Percentiles rank a stretch among this genome's conserved stretches.
Conservation (phyloP, 202 grass and related monocot species). For the Saccharum hybrid region DNA sequence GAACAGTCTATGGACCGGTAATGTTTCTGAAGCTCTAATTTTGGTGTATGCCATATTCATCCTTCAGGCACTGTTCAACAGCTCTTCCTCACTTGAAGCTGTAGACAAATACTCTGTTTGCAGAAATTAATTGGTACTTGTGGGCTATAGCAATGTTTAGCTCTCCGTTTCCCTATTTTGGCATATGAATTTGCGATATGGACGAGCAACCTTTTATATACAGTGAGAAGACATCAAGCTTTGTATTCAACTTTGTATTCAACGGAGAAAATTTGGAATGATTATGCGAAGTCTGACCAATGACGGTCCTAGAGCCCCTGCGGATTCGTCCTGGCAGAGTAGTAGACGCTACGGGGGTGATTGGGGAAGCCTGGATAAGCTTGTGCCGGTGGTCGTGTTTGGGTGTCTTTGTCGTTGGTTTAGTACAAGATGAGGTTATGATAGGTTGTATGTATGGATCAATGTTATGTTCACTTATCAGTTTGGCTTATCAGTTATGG, state of each 20-base stretch:
- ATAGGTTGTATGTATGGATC: too few species aligned
- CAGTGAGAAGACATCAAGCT: background rate
- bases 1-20: constrained; percentile 17
- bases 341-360: too few species aligned
- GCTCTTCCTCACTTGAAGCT: background rate
- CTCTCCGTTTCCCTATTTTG: background rate
- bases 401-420: too few species aligned
- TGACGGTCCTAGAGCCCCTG: background rate
- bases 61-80: too few species aligned
- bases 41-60: constrained; percentile 14
- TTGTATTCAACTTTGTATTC: too few species aligned
- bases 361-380: too few species aligned
- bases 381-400: too few species aligned
- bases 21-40: constrained; percentile 14
- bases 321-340: background rate
- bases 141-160: background rate
- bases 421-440: too few species aligned
- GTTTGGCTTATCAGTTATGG: too few species aligned
- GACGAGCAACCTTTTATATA: background rate
- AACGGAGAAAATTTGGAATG: too few species aligned
- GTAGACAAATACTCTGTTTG: background rate
- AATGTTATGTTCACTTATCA: too few species aligned
- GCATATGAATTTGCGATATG: background rate
- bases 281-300: background rate
- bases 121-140: constrained; percentile 26